Base-by-base conservation (phyloP, 352 stramenopile species). In the Pythium dissotocum region DNA sequence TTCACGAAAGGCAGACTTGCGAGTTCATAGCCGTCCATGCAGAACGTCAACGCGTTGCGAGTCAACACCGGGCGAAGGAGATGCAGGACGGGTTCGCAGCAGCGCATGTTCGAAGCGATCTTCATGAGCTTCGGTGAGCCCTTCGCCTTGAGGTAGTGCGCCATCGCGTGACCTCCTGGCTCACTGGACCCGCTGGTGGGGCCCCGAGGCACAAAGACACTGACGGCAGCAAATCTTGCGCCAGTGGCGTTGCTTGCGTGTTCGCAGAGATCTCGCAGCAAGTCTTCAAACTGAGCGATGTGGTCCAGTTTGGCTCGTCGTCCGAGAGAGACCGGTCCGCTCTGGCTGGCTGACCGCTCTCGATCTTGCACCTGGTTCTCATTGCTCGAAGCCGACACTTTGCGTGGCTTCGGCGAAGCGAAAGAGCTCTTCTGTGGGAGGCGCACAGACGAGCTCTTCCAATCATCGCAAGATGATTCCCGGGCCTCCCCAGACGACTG, bases 81-180 rank as follows among this genome's bases (percentile, higher is more conserved):
- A 13, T 75, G 57, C 0, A 94, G 74, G 10, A 94, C 75, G 5
- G 87, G 84, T 30, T 85, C 80, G 65, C 86, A 94, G 66, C 83
- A 88, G n/a, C 67, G 76, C 71, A 92, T 63, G 49, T 85, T 91
- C 10, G 71, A 61, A 7, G 84, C 76, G 24, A 87, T 77, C 58
- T 83, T 78, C 44, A 86, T 75, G 13, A 94, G 74, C 57, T 85
- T 88, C 30, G 75, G 65, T 33, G 65, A 75, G 14, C 71, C 71
- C 24, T 67, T 64, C 4, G 77, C 78, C 38, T 90, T 88, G 30
- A 94, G 66, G 51, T 78, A 93, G 61, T 83, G 71, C 7, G 69
- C 52, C 62, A 70, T 75, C n/a, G 67, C 40, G 9, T 48, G 26
- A 12, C 56, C 16, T 13, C 49, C 33, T 35, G 13, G 16, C 7